Evolutionary conservation across 1,284 basidiomycete species (phyloP).

Genomic region (Pascua guehoae): DNA sequence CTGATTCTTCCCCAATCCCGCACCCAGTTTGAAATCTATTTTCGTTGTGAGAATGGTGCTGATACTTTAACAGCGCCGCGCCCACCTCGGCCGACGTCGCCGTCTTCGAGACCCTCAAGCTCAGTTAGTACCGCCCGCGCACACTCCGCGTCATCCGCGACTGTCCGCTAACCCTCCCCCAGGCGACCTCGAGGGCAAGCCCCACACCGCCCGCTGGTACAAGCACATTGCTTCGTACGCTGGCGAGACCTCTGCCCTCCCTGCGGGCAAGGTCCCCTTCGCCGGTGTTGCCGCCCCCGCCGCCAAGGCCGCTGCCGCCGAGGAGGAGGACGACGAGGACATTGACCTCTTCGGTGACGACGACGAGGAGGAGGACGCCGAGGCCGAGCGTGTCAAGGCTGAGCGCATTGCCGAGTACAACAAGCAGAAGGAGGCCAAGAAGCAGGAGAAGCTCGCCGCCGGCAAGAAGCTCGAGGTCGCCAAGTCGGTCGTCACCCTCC

Average conservation of each 20-base stretch:
- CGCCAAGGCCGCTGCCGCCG: conserved; percentile 52
- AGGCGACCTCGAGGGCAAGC: conserved; percentile 60
- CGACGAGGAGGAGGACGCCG: conserved; percentile 69
- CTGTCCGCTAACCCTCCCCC: conserved; percentile 34
- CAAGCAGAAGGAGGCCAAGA: conserved; percentile 88
- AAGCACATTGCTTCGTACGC: conserved; percentile 84
- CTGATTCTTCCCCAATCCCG: conserved; percentile 58
- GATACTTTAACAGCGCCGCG: conserved; percentile 63
- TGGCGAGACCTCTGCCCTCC: conserved; percentile 69
- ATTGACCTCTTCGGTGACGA: conserved; percentile 90
- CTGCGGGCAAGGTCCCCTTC: conserved; percentile 80
- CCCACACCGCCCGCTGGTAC: conserved; percentile 89
- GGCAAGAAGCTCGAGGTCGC: conserved; percentile 65
- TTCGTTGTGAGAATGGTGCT: background rate
- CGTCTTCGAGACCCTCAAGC: conserved; percentile 68
- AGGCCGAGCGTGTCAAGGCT: conserved; percentile 90
- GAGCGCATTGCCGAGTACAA: conserved; percentile 94
- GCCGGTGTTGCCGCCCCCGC: conserved; percentile 59
- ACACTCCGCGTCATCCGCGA: background rate
- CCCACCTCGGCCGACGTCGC: conserved; percentile 95
- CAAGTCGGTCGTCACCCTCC: conserved; percentile 79
- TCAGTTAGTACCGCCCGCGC: conserved; percentile 1
- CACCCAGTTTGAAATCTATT: conserved; percentile 1
- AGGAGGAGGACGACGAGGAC: conserved; percentile 82
- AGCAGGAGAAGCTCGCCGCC: conserved; percentile 53